These are phyloP conservation scores for Amaranthus hypochondriacus DNA, from an alignment of 148 eudicot genomes.

Conservation along the genomic window DNA sequence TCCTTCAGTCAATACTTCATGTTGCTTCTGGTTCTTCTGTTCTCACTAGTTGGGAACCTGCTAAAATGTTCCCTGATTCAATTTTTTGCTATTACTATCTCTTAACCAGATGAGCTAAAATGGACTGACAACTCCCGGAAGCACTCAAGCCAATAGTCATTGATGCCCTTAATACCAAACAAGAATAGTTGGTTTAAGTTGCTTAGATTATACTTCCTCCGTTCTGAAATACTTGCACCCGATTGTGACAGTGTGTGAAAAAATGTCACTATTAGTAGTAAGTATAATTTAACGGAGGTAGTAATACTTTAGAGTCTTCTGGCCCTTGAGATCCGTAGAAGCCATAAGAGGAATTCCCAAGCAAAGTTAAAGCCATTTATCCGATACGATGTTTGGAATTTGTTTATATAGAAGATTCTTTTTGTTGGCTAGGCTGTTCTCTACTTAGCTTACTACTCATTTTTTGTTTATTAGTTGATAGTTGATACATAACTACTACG, in stretches of 20 bases:
- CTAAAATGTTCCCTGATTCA: not conserved
- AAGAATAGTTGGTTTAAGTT: constrained; percentile 12
- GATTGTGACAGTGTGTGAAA: too few species aligned
- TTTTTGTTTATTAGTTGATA: constrained; percentile 9
- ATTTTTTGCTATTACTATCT: not conserved
- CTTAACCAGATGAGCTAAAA: constrained; percentile 17
- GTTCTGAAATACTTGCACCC: too few species aligned
- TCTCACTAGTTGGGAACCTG: constrained; percentile 1
- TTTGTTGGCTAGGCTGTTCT: constrained; percentile 13
- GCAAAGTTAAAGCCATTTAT: not conserved
- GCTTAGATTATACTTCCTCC: constrained; percentile 1
- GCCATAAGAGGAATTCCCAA: not conserved
- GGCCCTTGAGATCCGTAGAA: not conserved
- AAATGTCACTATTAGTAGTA: too few species aligned
- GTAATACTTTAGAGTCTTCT: not conserved
- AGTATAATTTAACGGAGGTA: too few species aligned
- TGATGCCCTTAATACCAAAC: constrained; percentile 5
- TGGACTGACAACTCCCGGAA: not conserved
- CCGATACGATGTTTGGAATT: not conserved
- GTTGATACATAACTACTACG: constrained; percentile 6
- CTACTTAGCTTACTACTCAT: not conserved
- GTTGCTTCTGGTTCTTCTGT: not conserved
- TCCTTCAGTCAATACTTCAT: not conserved
- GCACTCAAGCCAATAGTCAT: constrained; percentile 4
- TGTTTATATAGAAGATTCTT: constrained; percentile 19